Conservation (phyloP, 1,284 basidiomycete genomes). For the Trametes polyzona region DNA sequence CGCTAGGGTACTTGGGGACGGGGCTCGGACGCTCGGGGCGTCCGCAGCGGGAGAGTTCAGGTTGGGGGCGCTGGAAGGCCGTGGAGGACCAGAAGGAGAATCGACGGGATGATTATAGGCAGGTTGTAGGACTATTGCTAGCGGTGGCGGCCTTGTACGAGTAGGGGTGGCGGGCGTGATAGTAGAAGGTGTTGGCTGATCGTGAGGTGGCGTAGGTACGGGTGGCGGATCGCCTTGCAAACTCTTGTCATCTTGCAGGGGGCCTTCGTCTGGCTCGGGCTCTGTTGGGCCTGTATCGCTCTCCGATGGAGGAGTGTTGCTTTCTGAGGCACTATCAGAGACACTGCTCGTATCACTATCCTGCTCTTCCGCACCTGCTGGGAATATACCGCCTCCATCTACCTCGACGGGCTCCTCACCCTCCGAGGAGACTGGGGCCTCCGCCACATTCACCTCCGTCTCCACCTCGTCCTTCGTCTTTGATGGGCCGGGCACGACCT, state of each 20-base stretch:
- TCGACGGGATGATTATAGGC: not conserved
- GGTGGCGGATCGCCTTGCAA: not conserved
- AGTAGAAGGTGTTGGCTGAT: not conserved
- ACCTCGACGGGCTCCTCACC: slow-evolving; percentile 4
- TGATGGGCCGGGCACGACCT: not conserved
- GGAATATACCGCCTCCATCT: not conserved
- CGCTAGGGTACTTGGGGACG: not conserved
- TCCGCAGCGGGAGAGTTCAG: not conserved
- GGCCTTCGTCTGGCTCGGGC: slow-evolving; percentile 12
- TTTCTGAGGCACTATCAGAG: slow-evolving; percentile 18
- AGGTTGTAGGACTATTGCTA: not conserved
- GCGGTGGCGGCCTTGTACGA: not conserved
- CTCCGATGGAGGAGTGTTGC: slow-evolving; percentile 14
- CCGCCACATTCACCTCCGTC: not conserved
- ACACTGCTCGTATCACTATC: slow-evolving; percentile 13
- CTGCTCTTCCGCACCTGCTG: slow-evolving; percentile 14
- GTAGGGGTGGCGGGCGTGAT: not conserved
- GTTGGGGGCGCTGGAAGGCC: not conserved
- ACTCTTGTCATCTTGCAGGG: not conserved
- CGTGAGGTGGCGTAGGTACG: not conserved
- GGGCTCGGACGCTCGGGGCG: not conserved
- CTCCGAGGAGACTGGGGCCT: not conserved
- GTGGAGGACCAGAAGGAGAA: not conserved
- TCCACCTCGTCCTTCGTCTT: not conserved
- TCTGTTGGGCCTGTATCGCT: slow-evolving; percentile 20